Evolutionary conservation across 225 moss, liverwort and hornwort species (phyloP), one percentile per base, ranked within the genome.

Genomic region (Physcomitrellopsis africana): DNA sequence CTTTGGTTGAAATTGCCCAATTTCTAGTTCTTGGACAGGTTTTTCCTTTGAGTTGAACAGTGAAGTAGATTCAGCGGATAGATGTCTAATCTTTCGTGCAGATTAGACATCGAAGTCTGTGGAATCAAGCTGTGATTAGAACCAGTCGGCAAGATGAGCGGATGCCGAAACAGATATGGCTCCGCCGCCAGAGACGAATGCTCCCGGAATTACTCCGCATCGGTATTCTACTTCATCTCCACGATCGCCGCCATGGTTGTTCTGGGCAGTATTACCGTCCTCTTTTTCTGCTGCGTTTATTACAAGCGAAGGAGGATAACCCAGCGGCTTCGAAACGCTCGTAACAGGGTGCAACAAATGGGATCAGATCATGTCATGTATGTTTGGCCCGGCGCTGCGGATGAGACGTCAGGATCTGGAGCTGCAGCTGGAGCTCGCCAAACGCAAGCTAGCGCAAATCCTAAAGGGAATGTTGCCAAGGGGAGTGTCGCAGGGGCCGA

Each of bases 181-280:
- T 72, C 65, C 60, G 67, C 64, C 7, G 59, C 49, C 56, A 54
- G 8, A 32, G 67, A 69, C n/a, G 79, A 59, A 11, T 80, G 80
- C 69, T 27, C 20, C 10, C 15, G 42, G 3, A 55, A 37, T 64
- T 70, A 64, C 65, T 59, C 64, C 10, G 10, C 76, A 15, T 76
- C 81, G 14, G 42, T 76, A 13, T 60, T 81, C 26, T 81, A 81
- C 71, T 81, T 76, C 71, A 59, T 81, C 5, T 76, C 81, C 51
- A 81, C 81, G 13, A 66, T 81, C n/a, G 49, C 58, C 0, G 76
- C 75, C 0, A 76, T 81, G 59, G 46, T 72, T 0, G 70, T 81
- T 3, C 51, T 81, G 9, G 76, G 81, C n/a, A 22, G 37, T 20
- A 75, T 70, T 10, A 72, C 81, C 5, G 19, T 76, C 5, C 75